A percentile compares a stretch with the other conserved stretches of the same genome.
Conservation (phyloP, 78 protist genomes). For the Mantamonas sphyraenae region DNA sequence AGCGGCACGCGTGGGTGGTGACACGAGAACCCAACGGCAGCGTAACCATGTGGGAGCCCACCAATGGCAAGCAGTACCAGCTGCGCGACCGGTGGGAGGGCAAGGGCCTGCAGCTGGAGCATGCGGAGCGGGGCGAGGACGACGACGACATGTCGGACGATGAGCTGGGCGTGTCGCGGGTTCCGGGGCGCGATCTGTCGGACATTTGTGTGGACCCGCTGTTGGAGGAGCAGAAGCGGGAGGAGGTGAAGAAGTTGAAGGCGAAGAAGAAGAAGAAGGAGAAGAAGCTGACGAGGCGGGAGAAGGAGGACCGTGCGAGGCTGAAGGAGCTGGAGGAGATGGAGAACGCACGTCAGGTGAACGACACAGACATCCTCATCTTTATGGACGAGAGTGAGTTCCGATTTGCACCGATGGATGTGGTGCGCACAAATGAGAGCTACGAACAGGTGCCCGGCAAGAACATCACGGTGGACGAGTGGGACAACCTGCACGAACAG, state of each 20-base stretch:
- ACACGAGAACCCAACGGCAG: neutral
- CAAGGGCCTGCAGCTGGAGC: neutral
- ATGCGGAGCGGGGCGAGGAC: neutral
- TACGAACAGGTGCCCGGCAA: too few relatives aligned
- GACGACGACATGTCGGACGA: too few relatives aligned
- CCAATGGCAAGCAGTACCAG: neutral
- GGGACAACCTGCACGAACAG: too few relatives aligned
- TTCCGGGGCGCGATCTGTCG: too few relatives aligned
- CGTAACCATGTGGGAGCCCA: neutral
- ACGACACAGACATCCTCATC: neutral
- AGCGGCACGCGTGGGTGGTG: neutral
- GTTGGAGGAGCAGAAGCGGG: too few relatives aligned
- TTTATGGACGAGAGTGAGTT: neutral
- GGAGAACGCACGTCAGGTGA: neutral
- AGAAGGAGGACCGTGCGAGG: neutral
- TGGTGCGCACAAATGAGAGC: too few relatives aligned
- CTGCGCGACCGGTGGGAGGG: neutral
- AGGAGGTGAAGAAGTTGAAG: too few relatives aligned
- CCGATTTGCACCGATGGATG: neutral
- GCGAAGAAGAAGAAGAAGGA: too few relatives aligned
- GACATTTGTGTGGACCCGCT: too few relatives aligned
- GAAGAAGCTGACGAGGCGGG: too few relatives aligned
- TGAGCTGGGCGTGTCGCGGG: too few relatives aligned
- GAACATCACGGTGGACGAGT: neutral
- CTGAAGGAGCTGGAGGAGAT: slow-evolving; percentile 1